A percentile compares a stretch with the other conserved stretches of the same genome.
phyloP scores from a whole-genome alignment of 176 grass and related monocot species.

The Paspalum vaginatum region DNA sequence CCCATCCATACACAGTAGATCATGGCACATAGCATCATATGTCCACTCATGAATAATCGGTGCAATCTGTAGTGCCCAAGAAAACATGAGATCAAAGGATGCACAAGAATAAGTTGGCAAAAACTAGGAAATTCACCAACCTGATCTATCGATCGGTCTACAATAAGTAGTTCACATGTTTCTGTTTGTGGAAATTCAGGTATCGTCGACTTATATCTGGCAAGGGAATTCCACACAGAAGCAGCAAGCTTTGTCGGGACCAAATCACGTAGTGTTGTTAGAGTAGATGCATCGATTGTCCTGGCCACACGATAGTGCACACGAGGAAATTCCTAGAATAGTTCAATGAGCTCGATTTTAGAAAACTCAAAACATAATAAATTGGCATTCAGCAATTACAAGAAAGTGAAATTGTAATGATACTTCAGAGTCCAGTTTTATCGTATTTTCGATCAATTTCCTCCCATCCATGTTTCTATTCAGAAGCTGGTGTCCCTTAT shows the following conservation, averaged over 20 bases:
- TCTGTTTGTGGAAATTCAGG: conserved; percentile 77
- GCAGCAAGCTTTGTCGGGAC: conserved; percentile 88
- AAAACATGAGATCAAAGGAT: conserved; percentile 32
- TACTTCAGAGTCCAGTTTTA: background rate
- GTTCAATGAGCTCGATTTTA: conserved; percentile 1
- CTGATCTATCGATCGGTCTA: conserved; percentile 90
- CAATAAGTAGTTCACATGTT: conserved; percentile 92
- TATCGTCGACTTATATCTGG: conserved; percentile 67
- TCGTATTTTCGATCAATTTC: background rate
- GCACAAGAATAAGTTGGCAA: background rate
- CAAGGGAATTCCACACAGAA: conserved; percentile 71
- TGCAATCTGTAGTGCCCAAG: conserved; percentile 61
- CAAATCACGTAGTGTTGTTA: conserved; percentile 77
- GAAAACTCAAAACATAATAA: background rate
- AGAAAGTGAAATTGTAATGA: conserved; percentile 17
- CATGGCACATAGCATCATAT: conserved; percentile 95
- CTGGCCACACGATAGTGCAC: conserved; percentile 81
- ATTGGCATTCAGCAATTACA: background rate
- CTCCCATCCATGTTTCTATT: background rate
- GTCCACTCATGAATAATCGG: conserved; percentile 97
- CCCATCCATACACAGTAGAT: conserved; percentile 83
- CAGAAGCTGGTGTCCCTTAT: background rate
- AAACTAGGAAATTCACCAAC: conserved; percentile 42
- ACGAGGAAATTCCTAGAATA: conserved; percentile 82
- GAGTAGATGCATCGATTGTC: conserved; percentile 69